A percentile compares a stretch with the other conserved stretches of the same genome.
Conservation (phyloP, 2,329 filamentous ascomycete species). For the Talaromyces sp. region DNA sequence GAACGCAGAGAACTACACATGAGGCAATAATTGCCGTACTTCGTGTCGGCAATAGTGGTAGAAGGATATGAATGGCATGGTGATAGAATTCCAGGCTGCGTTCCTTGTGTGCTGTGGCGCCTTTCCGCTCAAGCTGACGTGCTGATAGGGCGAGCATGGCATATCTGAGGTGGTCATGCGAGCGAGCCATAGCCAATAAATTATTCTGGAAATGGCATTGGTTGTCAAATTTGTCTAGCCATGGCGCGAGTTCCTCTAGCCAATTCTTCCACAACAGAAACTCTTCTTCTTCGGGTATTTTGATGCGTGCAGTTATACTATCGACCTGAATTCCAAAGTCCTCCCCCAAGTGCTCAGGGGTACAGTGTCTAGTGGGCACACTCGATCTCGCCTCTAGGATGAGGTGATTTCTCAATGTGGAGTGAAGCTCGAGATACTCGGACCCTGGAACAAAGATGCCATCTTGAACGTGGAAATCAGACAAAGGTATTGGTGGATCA, state of each 20-base stretch:
- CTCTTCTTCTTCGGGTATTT: constrained; percentile 3
- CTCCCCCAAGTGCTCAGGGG: not conserved
- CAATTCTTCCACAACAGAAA: constrained; percentile 41
- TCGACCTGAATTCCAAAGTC: not conserved
- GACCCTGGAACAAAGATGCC: constrained; percentile 6
- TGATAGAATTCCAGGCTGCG: constrained; percentile 55
- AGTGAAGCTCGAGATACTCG: constrained; percentile 9
- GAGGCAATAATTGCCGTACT: constrained; percentile 52
- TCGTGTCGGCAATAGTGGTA: constrained; percentile 48
- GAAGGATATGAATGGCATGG: constrained; percentile 49
- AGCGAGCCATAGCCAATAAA: constrained; percentile 49
- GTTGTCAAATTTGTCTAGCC: constrained; percentile 58
- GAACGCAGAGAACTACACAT: constrained; percentile 53
- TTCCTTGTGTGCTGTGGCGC: constrained; percentile 42
- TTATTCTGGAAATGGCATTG: constrained; percentile 52
- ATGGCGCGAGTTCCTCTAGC: constrained; percentile 53
- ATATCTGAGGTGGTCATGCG: constrained; percentile 46
- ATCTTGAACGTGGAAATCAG: constrained; percentile 1
- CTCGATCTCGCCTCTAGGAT: constrained; percentile 8
- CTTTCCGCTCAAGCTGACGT: constrained; percentile 52
- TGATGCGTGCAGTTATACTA: not conserved
- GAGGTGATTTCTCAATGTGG: constrained; percentile 8
- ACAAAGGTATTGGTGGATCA: not conserved
- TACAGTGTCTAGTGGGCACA: not conserved
- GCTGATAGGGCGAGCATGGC: constrained; percentile 55